Conservation (phyloP, 768 basidiomycete species). For the Phylloporus scabripes region DNA sequence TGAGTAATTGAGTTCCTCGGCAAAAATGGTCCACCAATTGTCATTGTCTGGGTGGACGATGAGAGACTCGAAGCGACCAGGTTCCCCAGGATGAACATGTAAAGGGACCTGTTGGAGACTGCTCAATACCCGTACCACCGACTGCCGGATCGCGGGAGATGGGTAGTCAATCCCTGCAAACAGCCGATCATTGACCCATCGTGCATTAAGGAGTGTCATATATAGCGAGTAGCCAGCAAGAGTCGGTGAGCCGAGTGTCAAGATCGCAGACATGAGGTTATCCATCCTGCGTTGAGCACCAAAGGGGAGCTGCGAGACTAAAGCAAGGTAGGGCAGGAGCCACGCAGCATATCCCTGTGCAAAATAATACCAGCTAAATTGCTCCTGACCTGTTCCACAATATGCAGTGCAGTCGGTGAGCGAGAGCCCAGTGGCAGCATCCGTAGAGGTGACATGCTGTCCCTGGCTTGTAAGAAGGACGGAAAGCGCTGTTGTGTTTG, state of each 20-base stretch:
- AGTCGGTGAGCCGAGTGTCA: constrained; percentile 41
- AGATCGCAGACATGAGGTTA: constrained; percentile 37
- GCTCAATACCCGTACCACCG: constrained; percentile 30
- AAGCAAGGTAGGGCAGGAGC: constrained; percentile 45
- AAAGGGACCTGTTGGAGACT: constrained; percentile 31
- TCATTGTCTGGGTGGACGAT: constrained; percentile 40
- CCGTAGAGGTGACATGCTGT: background rate
- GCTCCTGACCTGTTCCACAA: constrained; percentile 12
- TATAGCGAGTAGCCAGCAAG: constrained; percentile 40
- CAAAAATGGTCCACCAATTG: constrained; percentile 34
- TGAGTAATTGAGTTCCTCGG: constrained; percentile 30
- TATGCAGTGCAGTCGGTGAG: background rate
- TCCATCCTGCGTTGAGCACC: constrained; percentile 36
- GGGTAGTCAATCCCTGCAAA: constrained; percentile 30
- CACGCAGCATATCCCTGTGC: constrained; percentile 38
- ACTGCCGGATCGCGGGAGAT: background rate
- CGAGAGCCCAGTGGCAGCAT: constrained; percentile 8
- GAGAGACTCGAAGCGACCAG: constrained; percentile 23
- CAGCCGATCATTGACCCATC: constrained; percentile 21
- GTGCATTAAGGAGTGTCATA: background rate
- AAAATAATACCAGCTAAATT: constrained; percentile 19
- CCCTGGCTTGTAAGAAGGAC: constrained; percentile 12
- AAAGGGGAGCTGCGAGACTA: constrained; percentile 47
- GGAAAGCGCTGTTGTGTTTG: constrained; percentile 1
- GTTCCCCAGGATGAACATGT: constrained; percentile 22